phyloP scores from a whole-genome alignment of 2,329 filamentous ascomycete genomes.

The Ascosphaera acerosa region DNA sequence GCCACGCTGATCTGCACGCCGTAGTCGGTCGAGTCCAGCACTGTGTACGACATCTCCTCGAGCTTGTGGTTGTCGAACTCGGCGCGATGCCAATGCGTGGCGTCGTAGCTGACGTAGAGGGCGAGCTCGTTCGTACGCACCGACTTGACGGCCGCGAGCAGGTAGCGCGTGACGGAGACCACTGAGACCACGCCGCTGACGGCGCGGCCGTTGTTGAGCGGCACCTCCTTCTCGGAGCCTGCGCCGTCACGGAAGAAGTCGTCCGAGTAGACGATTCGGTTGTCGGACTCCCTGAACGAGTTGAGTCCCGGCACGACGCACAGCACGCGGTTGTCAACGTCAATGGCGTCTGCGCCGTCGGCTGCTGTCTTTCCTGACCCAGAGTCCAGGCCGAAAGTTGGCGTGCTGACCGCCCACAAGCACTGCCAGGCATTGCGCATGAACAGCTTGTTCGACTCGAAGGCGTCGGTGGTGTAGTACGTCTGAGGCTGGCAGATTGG shows the following conservation, averaged over 20 bases:
- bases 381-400: slow-evolving; percentile 30
- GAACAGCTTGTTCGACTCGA: slow-evolving; percentile 41
- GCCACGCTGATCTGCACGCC: slow-evolving; percentile 82
- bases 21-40: slow-evolving; percentile 90
- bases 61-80: slow-evolving; percentile 69
- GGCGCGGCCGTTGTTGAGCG: slow-evolving; percentile 45
- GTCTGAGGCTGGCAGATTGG: slow-evolving; percentile 36
- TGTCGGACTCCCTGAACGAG: slow-evolving; percentile 45
- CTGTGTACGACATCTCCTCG: slow-evolving; percentile 66
- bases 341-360: no score
- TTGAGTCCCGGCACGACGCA: slow-evolving; percentile 56
- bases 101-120: slow-evolving; percentile 68
- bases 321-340: slow-evolving; percentile 45
- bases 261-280: slow-evolving; percentile 57
- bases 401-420: slow-evolving; percentile 61
- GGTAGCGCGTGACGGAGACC: slow-evolving; percentile 60
- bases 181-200: slow-evolving; percentile 61
- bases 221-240: slow-evolving; percentile 41
- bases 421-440: slow-evolving; percentile 48
- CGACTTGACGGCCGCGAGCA: slow-evolving; percentile 62
- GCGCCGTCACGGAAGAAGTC: slow-evolving; percentile 45
- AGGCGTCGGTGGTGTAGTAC: slow-evolving; percentile 66
- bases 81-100: slow-evolving; percentile 67
- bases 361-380: slow-evolving; percentile 31
- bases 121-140: slow-evolving; percentile 70